These are phyloP conservation scores for Coemansia sp. DNA, from an alignment of 192 early-diverging fungal species.

Conservation along the genomic window DNA sequence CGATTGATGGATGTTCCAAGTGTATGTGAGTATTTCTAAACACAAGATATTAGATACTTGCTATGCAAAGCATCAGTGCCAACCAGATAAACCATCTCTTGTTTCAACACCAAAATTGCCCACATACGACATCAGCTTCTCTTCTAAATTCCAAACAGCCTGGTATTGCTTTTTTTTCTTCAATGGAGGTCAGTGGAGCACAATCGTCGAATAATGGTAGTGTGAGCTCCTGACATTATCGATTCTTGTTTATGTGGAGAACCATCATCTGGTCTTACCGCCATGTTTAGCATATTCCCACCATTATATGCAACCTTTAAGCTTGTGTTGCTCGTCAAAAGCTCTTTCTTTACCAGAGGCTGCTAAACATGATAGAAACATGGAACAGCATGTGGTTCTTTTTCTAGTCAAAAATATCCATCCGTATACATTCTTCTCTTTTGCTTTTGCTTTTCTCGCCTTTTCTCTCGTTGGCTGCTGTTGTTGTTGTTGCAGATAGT, in stretches of 20 bases:
- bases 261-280: conserved; percentile 5
- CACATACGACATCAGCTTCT: background rate
- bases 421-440: background rate
- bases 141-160: background rate
- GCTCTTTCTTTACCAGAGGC: background rate
- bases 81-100: background rate
- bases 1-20: conserved; percentile 14
- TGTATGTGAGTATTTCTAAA: conserved; percentile 9
- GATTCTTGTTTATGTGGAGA: background rate
- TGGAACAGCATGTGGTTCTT: background rate
- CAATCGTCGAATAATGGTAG: conserved; percentile 3
- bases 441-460: background rate
- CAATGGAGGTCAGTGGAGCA: background rate
- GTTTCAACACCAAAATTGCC: conserved; percentile 6
- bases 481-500: background rate
- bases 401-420: background rate
- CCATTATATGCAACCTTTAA: background rate
- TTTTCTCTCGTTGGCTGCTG: background rate
- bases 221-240: background rate
- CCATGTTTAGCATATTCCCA: conserved; percentile 10
- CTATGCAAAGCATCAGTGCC: background rate
- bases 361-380: background rate
- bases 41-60: background rate
- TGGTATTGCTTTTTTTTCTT: background rate
- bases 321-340: background rate